These are phyloP conservation scores for Alternaria conjuncta DNA, from an alignment of 2,329 filamentous ascomycete genomes.

Conservation along the genomic window DNA sequence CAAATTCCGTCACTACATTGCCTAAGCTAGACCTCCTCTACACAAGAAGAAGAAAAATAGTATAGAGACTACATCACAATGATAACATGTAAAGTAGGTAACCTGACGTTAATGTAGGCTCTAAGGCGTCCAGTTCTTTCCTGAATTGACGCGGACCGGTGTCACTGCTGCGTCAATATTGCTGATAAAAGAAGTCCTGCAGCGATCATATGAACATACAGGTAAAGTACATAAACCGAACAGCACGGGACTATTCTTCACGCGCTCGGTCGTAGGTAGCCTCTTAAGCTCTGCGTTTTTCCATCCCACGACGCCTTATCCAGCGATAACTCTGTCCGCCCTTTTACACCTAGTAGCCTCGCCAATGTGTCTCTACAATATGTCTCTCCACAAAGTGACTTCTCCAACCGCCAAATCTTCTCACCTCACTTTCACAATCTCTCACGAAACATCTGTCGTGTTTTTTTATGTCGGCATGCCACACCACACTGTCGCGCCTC, in stretches of 20 bases:
- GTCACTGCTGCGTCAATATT: background rate
- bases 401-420: conserved; percentile 25
- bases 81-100: too few species aligned
- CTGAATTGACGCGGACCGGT: too few species aligned
- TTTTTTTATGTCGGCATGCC: conserved; percentile 17
- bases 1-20: background rate
- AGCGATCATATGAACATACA: background rate
- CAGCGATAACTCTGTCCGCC: background rate
- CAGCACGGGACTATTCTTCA: too few species aligned
- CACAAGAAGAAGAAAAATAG: too few species aligned
- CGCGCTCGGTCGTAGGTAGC: too few species aligned
- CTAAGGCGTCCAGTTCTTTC: too few species aligned
- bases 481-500: conserved; percentile 19
- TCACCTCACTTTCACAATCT: conserved; percentile 17
- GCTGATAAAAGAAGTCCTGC: background rate
- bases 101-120: too few species aligned
- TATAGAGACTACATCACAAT: too few species aligned
- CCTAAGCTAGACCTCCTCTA: too few species aligned
- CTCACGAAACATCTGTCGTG: conserved; percentile 33
- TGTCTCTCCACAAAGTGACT: conserved; percentile 19
- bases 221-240: background rate
- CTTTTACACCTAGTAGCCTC: background rate
- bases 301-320: background rate
- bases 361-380: conserved; percentile 17
- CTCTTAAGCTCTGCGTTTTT: background rate